Percentiles rank a stretch among this genome's conserved stretches.
Conservation (phyloP, 2,329 filamentous ascomycete genomes). For the Calonectria ilicicola region DNA sequence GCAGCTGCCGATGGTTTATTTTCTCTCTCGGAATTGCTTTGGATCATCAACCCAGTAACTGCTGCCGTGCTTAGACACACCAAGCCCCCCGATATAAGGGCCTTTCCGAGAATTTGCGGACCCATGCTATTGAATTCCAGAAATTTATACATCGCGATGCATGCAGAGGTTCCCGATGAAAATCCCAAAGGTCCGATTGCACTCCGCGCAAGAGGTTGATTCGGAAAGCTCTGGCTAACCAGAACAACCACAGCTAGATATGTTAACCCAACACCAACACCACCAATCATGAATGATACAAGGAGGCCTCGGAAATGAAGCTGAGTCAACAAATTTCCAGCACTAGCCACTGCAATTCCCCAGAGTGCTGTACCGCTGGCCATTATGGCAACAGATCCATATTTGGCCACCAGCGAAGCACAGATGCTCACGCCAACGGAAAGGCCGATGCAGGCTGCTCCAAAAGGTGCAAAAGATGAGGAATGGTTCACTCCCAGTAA, state of each 20-base stretch:
- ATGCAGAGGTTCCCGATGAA: conserved; percentile 1
- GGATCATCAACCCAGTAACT: neutral
- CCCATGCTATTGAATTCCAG: neutral
- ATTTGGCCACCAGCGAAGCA: neutral
- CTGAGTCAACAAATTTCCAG: neutral
- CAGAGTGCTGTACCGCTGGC: conserved; percentile 8
- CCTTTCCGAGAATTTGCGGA: neutral
- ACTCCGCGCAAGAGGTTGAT: conserved; percentile 11
- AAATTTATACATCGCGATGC: neutral
- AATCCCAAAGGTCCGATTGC: conserved; percentile 20
- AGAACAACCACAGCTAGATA: conserved; percentile 19
- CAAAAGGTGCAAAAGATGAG: conserved; percentile 9
- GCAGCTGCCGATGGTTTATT: neutral
- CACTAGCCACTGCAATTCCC: neutral
- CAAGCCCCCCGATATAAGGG: neutral
- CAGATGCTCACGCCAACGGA: conserved; percentile 10
- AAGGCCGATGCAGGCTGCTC: conserved; percentile 4
- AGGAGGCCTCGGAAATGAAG: neutral
- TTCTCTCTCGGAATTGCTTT: neutral
- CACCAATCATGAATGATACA: neutral
- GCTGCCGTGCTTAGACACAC: neutral
- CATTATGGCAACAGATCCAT: neutral
- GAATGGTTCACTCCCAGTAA: neutral
- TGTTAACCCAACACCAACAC: conserved; percentile 16
- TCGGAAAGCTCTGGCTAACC: conserved; percentile 14